phyloP scores from a whole-genome alignment of 164 flowering plant genomes.

The Nymphaea thermarum region DNA sequence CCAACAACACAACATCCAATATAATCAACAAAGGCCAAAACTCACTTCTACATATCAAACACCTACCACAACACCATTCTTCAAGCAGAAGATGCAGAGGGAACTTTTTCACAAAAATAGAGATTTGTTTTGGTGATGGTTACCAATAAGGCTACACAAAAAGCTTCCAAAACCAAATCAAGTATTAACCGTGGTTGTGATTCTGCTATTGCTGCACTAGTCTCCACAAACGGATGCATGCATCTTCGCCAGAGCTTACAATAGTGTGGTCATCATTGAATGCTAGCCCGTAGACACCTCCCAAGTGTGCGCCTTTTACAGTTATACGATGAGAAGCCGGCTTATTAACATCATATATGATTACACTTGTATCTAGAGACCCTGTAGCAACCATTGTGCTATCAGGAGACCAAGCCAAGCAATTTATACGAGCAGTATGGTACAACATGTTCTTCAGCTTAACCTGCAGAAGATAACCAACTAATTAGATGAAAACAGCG shows the following conservation, averaged over 20 bases:
- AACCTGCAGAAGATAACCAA: slow-evolving; percentile 35
- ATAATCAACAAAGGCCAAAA: no score
- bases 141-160: no score
- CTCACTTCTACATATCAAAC: no score
- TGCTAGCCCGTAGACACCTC: slow-evolving; percentile 87
- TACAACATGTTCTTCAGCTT: slow-evolving; percentile 93
- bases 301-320: slow-evolving; percentile 86
- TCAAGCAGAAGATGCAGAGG: no score
- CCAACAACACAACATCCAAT: no score
- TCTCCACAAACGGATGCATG: slow-evolving; percentile 79
- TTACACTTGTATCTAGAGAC: slow-evolving; percentile 80
- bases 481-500: no score
- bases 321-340: slow-evolving; percentile 82
- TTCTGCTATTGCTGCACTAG: slow-evolving; percentile 27
- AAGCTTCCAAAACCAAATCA: no score
- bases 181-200: neutral
- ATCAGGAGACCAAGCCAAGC: slow-evolving; percentile 93
- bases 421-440: slow-evolving; percentile 87
- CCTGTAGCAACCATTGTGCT: slow-evolving; percentile 85
- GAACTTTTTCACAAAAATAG: no score
- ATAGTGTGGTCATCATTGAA: slow-evolving; percentile 56
- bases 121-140: no score
- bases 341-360: slow-evolving; percentile 65
- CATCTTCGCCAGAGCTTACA: slow-evolving; percentile 93
- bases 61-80: no score